These are phyloP conservation scores for Farysia itapuensis DNA, from an alignment of 1,284 basidiomycete species.

Conservation along the genomic window DNA sequence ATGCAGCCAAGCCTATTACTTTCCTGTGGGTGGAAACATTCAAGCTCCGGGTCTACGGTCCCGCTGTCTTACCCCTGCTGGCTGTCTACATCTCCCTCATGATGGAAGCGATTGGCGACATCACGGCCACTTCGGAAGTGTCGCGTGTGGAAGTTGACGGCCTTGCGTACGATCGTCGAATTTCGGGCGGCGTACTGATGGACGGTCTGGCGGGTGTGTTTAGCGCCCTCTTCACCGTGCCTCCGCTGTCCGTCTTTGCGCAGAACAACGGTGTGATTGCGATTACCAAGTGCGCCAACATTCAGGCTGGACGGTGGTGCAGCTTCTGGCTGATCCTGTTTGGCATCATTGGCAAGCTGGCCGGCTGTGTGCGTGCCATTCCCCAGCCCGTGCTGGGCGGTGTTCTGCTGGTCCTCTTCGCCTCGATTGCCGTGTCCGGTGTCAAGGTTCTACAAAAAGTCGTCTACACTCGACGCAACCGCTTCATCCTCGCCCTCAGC, in stretches of 20 bases:
- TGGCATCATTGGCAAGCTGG: constrained; percentile 73
- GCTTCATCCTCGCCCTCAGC: constrained; percentile 68
- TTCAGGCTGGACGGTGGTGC: constrained; percentile 46
- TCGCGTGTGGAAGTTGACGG: constrained; percentile 65
- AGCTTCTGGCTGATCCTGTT: constrained; percentile 47
- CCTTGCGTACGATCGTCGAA: constrained; percentile 70
- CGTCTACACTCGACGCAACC: constrained; percentile 71
- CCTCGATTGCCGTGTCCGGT: constrained; percentile 65
- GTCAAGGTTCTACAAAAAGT: constrained; percentile 72
- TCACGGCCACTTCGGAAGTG: constrained; percentile 80
- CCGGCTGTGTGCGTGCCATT: constrained; percentile 66
- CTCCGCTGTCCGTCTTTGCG: constrained; percentile 76
- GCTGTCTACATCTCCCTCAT: constrained; percentile 70
- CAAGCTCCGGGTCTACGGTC: constrained; percentile 75
- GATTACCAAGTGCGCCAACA: constrained; percentile 55
- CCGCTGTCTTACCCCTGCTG: constrained; percentile 79
- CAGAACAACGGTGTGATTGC: constrained; percentile 71
- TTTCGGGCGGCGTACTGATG: constrained; percentile 80
- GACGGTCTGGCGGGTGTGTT: constrained; percentile 68
- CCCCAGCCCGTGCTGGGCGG: constrained; percentile 80
- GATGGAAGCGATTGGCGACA: constrained; percentile 84
- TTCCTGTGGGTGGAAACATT: constrained; percentile 72
- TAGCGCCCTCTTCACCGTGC: constrained; percentile 76
- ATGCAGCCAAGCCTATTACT: constrained; percentile 35
- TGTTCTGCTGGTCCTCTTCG: constrained; percentile 59